A percentile compares a stretch with the other conserved stretches of the same genome.
These are phyloP conservation scores for Rhodamnia argentea DNA, from an alignment of 345 rosid species.

Conservation along the genomic window DNA sequence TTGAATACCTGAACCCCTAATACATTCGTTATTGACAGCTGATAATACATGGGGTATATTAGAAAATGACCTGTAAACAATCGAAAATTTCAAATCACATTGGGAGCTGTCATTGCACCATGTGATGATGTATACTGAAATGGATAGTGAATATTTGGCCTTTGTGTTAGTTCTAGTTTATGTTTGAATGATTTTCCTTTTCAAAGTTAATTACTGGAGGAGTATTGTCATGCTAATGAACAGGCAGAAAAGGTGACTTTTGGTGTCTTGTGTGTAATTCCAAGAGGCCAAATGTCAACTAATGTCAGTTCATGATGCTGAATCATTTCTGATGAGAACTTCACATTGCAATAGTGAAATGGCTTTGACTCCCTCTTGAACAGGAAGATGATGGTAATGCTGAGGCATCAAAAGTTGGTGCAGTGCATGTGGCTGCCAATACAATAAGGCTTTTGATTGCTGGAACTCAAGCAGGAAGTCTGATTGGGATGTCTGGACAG, in stretches of 20 bases:
- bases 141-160: neutral
- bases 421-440: conserved; percentile 55
- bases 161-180: neutral
- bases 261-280: neutral
- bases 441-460: conserved; percentile 50
- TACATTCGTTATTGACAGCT: neutral
- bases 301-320: neutral
- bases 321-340: neutral
- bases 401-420: conserved; percentile 18
- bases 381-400: conserved; percentile 42
- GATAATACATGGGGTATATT: neutral
- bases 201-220: neutral
- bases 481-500: conserved; percentile 54
- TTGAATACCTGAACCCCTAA: neutral
- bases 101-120: neutral
- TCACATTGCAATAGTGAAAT: neutral
- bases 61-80: neutral
- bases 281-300: neutral
- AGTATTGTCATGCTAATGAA: neutral
- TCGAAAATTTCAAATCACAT: neutral
- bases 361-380: neutral
- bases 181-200: neutral
- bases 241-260: neutral
- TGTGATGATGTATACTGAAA: neutral
- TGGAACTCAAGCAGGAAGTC: conserved; percentile 53